phyloP scores from a whole-genome alignment of 1,284 basidiomycete genomes.

The Ganoderma leucocontextum region DNA sequence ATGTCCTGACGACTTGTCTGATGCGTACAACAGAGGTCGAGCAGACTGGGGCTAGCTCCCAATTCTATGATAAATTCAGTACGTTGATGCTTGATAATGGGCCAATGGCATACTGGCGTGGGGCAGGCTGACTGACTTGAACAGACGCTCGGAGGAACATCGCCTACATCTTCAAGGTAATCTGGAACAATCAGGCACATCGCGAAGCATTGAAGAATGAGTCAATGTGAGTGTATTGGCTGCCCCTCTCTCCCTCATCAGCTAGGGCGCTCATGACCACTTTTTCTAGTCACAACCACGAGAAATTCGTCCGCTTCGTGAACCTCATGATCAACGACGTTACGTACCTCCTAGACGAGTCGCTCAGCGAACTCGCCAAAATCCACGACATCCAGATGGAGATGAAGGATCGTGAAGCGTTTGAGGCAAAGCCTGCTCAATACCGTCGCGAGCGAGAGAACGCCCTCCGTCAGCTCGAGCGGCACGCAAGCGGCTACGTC shows the following conservation, averaged over 20 bases:
- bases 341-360: constrained; percentile 98
- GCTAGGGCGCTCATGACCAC: not conserved
- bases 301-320: constrained; percentile 94
- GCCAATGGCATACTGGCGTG: no score
- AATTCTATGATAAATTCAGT: constrained; percentile 99
- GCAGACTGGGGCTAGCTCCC: constrained; percentile 95
- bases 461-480: constrained; percentile 83
- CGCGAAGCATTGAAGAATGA: constrained; percentile 84
- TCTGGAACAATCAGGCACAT: constrained; percentile 91
- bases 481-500: constrained; percentile 87
- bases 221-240: constrained; percentile 64
- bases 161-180: constrained; percentile 82
- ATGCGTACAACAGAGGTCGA: constrained; percentile 82
- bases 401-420: constrained; percentile 79
- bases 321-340: constrained; percentile 99
- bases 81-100: constrained; percentile 42
- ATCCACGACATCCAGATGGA: constrained; percentile 89
- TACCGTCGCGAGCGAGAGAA: constrained; percentile 88
- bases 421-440: constrained; percentile 71
- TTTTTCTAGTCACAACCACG: constrained; percentile 69
- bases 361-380: constrained; percentile 87
- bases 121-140: constrained; percentile 11
- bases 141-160: constrained; percentile 84
- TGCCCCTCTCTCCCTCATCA: not conserved
- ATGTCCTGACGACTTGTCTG: not conserved